Evolutionary conservation across 306 rosid genomes (phyloP).

Genomic region (Acacia melanoxylon): DNA sequence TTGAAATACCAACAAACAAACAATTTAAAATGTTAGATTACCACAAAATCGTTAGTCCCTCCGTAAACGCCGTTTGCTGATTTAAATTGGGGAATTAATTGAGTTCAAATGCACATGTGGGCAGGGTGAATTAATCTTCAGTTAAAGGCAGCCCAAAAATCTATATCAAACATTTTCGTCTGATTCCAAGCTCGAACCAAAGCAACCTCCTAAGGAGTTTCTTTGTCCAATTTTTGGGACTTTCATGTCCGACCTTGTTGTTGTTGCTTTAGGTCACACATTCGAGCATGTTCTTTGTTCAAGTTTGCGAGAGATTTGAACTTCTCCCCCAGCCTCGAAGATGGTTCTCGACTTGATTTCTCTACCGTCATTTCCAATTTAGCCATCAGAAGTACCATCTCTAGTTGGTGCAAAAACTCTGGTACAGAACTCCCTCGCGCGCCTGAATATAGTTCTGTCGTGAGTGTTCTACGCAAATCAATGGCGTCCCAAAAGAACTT

Average conservation of each 20-base stretch:
- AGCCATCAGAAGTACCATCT: constrained; percentile 60
- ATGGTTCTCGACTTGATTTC: constrained; percentile 79
- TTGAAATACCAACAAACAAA: no score
- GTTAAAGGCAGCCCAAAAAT: no score
- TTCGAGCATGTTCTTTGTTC: constrained; percentile 73
- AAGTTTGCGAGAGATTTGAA: constrained; percentile 56
- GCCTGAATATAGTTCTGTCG: constrained; percentile 57
- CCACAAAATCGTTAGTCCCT: no score
- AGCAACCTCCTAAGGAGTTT: constrained; percentile 59
- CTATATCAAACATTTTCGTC: constrained; percentile 27
- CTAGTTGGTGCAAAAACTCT: constrained; percentile 61
- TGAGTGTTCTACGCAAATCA: constrained; percentile 31
- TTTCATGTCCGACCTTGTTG: constrained; percentile 89
- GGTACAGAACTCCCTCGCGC: constrained; percentile 37
- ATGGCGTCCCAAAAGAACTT: constrained; percentile 31
- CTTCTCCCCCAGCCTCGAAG: constrained; percentile 52
- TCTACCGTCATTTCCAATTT: constrained; percentile 60
- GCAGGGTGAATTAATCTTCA: no score
- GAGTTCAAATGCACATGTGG: no score
- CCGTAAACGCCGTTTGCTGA: no score
- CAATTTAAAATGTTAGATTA: no score
- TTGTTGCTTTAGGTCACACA: constrained; percentile 85
- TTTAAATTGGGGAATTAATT: no score
- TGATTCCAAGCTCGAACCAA: constrained; percentile 25
- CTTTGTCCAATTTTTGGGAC: constrained; percentile 65